Evolutionary conservation across 495 filamentous ascomycete species (phyloP), one percentile per base, ranked within the genome.

Genomic region (Penicillium herquei): DNA sequence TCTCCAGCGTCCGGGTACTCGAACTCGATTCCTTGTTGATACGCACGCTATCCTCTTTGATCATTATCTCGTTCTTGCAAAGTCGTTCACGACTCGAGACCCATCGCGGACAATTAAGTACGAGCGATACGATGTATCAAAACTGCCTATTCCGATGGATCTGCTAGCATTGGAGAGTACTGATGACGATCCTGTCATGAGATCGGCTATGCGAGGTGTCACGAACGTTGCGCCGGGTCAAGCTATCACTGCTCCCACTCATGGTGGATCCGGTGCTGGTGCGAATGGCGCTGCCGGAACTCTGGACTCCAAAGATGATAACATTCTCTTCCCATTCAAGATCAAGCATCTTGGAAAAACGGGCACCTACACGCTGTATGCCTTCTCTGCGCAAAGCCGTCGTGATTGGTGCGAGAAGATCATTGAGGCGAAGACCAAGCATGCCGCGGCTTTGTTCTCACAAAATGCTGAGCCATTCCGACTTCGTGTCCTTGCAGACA

Each of bases 401-500:
- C 78, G 84, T 54, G 90, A 95, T 17, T 99, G 94, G 94, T 96
- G 91, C 61, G 83, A 87, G 34, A 95, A 91, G 72, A 96, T 99
- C 62, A 85, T 92, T 30, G 87, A 94, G 62, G 94, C 94, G 8
- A 98, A 99, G 74, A 95, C 91, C 5, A 84, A 86, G 51, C 92
- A 98, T 71, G 94, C 95, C 7, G 84, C 88, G 3, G 87, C 91
- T 13, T 76, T 98, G 8, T 89, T 90, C 68, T 84, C 89, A 0
- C 95, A 98, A 68, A 96, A 97, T 68, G 93, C 94, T 0, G 94
- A 99, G 71, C 94, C 94, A 1, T 99, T 99, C 81, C 81, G 91
- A 53, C 76, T 98, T 5, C 85, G 89, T 34, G 91, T 98, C 13
- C 86, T 99, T 69, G 92, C 94, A 0, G 94, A 99, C 63, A 84